phyloP scores from a whole-genome alignment of 768 basidiomycete genomes.

The Holtermannia corniformis region DNA sequence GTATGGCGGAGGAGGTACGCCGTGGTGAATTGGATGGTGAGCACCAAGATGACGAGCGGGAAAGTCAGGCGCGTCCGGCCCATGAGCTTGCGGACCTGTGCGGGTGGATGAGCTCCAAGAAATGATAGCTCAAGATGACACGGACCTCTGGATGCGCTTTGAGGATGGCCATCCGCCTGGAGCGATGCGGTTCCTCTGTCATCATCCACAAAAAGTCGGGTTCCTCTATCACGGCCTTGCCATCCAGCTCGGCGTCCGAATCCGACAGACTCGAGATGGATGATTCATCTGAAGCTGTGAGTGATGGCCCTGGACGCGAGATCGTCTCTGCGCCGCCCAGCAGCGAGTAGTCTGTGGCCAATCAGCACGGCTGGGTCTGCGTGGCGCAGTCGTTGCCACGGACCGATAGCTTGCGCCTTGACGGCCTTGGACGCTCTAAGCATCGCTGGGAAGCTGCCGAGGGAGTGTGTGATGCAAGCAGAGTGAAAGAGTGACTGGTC shows the following conservation, averaged over 20 bases:
- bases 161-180: conserved; percentile 75
- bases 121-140: conserved; percentile 1
- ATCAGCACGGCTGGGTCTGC: background rate
- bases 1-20: conserved; percentile 61
- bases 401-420: background rate
- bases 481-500: too few relatives aligned
- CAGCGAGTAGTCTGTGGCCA: conserved; percentile 26
- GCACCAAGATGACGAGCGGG: conserved; percentile 75
- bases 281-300: conserved; percentile 43
- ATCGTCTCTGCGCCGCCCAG: conserved; percentile 71
- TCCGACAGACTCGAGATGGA: background rate
- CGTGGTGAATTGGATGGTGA: conserved; percentile 59
- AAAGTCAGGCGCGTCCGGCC: conserved; percentile 87
- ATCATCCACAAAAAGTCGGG: conserved; percentile 89
- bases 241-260: background rate
- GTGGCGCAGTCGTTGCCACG: background rate
- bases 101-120: background rate
- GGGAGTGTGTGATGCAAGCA: too few relatives aligned
- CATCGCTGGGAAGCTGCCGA: too few relatives aligned
- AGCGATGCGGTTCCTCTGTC: conserved; percentile 95
- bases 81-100: conserved; percentile 88
- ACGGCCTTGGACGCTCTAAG: too few relatives aligned
- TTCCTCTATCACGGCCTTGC: conserved; percentile 18
- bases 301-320: conserved; percentile 45
- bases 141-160: conserved; percentile 85